phyloP scores from a whole-genome alignment of 2,329 filamentous ascomycete species.

The Pyrenophora seminiperda region DNA sequence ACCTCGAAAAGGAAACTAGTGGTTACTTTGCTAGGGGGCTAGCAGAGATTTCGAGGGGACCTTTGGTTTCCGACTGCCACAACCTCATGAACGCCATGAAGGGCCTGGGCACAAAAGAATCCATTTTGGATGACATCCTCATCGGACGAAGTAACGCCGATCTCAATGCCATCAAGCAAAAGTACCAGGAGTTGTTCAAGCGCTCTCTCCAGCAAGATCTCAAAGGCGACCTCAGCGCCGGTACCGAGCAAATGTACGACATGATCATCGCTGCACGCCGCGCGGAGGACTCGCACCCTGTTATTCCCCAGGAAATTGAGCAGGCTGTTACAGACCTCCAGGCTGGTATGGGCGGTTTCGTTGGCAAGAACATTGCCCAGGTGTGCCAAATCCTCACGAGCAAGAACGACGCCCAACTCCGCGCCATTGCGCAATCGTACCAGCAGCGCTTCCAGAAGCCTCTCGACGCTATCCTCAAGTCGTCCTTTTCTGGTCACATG shows the following conservation, averaged over 20 bases:
- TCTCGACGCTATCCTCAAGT: conserved; percentile 75
- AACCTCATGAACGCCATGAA: conserved; percentile 73
- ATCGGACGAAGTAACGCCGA: conserved; percentile 86
- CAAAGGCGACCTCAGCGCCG: conserved; percentile 78
- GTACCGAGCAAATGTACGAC: conserved; percentile 83
- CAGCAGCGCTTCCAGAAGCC: conserved; percentile 70
- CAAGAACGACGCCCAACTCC: conserved; percentile 80
- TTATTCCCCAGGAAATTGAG: conserved; percentile 74
- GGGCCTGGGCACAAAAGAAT: conserved; percentile 85
- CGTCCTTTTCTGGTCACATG: conserved; percentile 93
- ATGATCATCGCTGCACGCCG: conserved; percentile 77
- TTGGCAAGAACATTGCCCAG: conserved; percentile 74
- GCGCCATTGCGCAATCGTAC: conserved; percentile 79
- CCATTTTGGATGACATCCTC: conserved; percentile 82
- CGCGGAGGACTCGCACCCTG: conserved; percentile 76
- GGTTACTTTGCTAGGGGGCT: conserved; percentile 77
- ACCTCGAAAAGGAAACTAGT: conserved; percentile 76
- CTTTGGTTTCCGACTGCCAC: conserved; percentile 75
- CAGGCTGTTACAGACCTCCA: conserved; percentile 78
- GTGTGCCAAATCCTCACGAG: conserved; percentile 79
- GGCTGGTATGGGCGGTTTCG: conserved; percentile 65
- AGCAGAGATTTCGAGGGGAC: conserved; percentile 76
- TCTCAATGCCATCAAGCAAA: conserved; percentile 79
- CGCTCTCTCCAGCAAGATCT: conserved; percentile 73
- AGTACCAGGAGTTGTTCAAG: conserved; percentile 72